Evolutionary conservation across 2,329 filamentous ascomycete genomes (phyloP).

Genomic region (Ophiostoma tasmaniense): DNA sequence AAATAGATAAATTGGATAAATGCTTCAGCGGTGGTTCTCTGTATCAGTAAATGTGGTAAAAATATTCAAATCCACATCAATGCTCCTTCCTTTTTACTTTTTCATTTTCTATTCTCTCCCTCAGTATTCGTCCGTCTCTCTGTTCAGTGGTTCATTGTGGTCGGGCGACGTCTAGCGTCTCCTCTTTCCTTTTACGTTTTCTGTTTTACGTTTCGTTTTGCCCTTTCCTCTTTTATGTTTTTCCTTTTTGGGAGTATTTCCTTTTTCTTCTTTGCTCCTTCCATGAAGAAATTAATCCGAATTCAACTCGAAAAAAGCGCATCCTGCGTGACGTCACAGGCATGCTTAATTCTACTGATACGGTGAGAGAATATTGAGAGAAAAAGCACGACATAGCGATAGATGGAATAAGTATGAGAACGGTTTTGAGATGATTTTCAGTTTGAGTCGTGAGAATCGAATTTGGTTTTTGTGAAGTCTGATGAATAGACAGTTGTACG

Average conservation of each 20-base stretch:
- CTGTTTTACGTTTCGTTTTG: background rate
- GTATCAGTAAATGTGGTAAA: no score
- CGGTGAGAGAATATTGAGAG: slow-evolving; percentile 1
- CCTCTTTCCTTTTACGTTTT: background rate
- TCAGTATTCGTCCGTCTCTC: background rate
- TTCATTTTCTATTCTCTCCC: slow-evolving; percentile 1
- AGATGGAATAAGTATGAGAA: background rate
- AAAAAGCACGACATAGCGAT: background rate
- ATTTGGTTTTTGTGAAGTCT: background rate
- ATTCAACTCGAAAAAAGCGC: background rate
- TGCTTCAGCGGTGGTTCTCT: background rate
- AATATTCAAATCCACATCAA: background rate
- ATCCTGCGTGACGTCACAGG: background rate
- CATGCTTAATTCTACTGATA: slow-evolving; percentile 2
- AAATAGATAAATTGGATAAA: background rate
- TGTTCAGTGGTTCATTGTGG: no score
- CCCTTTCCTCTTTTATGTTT: background rate
- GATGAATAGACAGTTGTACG: no score
- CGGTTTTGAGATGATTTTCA: background rate
- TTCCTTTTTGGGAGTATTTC: background rate
- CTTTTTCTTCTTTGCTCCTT: background rate
- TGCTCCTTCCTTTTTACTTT: slow-evolving; percentile 2
- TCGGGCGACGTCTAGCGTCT: background rate
- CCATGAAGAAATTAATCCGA: background rate
- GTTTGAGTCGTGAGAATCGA: background rate